Evolutionary conservation across 1,139 yeast species (phyloP), one percentile per base, ranked within the genome.

Genomic region (Candida pseudocylindracea): DNA sequence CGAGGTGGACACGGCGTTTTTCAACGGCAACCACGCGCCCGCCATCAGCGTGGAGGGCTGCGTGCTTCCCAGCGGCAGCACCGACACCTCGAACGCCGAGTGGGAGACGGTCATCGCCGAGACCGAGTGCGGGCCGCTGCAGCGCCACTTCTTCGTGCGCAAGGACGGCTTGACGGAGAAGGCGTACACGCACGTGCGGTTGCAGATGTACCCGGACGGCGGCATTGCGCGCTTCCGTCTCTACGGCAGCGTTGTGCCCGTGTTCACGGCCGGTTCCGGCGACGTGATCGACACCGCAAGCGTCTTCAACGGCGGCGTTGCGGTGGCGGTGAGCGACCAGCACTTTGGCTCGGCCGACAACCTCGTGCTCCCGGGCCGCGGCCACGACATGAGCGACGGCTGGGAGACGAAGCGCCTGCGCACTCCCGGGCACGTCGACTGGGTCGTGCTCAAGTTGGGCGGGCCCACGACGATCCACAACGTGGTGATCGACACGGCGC

Each of bases 381-480:
- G 98, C 32, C 68, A 63, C 42, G 94, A 85, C 51, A 85, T 88
- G 96, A 72, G 92, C 32, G 95, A 88, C 46, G 98, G 98, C 11
- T 85, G 96, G 96, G 96, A 85, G 51, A 85, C 96, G n/a, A 69
- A 69, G 42, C 68, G 96, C 48, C 80, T 94, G 1, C 66, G 96
- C 50, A 63, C 57, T 12, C 66, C 72, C 4, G 85, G 80, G 30
- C 96, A 85, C 50, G 70, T 66, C 29, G 96, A 85, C 57, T 85
- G 95, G 94, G 93, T 70, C 2, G 63, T 79, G 33, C 64, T 85
- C 36, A 67, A 73, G 44, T 63, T 85, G 36, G 95, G 94, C 13
- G 67, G 74, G 26, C 54, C 58, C 24, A 55, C 76, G 7, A 59
- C 60, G 8, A 57, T 80, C 36, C 54, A 62, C 28, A 60, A 67